A percentile compares a stretch with the other conserved stretches of the same genome.
These are phyloP conservation scores for Cerioporus squamosus DNA, from an alignment of 1,284 basidiomycete genomes.

Conservation along the genomic window DNA sequence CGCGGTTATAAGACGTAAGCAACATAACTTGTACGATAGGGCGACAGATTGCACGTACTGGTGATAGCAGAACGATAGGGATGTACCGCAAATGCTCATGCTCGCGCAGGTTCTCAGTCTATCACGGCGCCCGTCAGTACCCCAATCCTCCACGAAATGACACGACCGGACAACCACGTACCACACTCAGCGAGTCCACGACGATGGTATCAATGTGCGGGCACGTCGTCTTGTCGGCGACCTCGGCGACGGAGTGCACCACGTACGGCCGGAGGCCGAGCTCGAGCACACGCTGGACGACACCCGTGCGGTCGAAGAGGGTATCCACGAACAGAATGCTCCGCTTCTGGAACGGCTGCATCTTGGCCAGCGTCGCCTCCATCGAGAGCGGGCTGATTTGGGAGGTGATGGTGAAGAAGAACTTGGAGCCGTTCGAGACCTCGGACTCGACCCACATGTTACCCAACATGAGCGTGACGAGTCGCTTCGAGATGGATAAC, in stretches of 20 bases:
- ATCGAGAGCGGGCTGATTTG: slow-evolving; percentile 79
- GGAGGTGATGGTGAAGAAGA: slow-evolving; percentile 95
- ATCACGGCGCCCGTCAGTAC: too few relatives aligned
- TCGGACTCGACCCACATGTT: slow-evolving; percentile 99
- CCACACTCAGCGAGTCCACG: slow-evolving; percentile 86
- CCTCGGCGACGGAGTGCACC: slow-evolving; percentile 78
- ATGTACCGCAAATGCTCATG: slow-evolving; percentile 96
- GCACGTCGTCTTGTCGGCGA: slow-evolving; percentile 80
- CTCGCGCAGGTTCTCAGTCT: slow-evolving; percentile 90
- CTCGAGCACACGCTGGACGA: slow-evolving; percentile 79
- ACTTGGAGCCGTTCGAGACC: slow-evolving; percentile 90
- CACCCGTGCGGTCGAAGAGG: slow-evolving; percentile 75
- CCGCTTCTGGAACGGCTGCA: slow-evolving; percentile 78
- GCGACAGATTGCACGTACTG: slow-evolving; percentile 41
- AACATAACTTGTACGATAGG: too few relatives aligned
- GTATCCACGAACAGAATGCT: slow-evolving; percentile 93
- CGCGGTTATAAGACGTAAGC: too few relatives aligned
- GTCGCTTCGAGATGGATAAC: slow-evolving; percentile 93
- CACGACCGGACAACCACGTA: slow-evolving; percentile 46
- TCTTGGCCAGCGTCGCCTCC: slow-evolving; percentile 75
- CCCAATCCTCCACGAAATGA: too few relatives aligned
- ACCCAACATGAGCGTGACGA: slow-evolving; percentile 97
- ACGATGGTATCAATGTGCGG: slow-evolving; percentile 96
- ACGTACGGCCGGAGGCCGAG: slow-evolving; percentile 85
- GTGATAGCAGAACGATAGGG: slow-evolving; percentile 93